Base-by-base conservation (phyloP, 306 rosid genomes). In the Cucurbita ficifolia region DNA sequence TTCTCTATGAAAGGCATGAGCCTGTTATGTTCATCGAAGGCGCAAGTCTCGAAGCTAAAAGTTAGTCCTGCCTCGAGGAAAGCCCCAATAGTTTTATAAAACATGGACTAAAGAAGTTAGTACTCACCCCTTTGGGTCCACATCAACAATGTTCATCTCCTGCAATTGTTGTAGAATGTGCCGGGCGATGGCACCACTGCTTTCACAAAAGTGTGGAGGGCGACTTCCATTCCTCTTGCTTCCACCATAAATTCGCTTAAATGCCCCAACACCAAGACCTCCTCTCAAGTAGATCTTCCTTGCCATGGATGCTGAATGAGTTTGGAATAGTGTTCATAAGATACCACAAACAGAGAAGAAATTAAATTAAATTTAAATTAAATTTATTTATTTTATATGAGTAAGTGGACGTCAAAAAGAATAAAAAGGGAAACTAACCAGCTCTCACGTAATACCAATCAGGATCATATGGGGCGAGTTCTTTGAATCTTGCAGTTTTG, bases 261-360 rank as follows among this genome's bases (percentile, higher is more conserved):
- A 90, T 17, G 93, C 87, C 5, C 96, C 96, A 38, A 88, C 96
- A 57, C 96, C 96, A 22, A 88, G 90, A 22, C 96, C 96, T 1
- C 93, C 93, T 75, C 96, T 81, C 86, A 90, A 75, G 80, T 87
- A 90, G 73, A 87, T 80, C 83, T 90, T 90, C 80, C 96, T 83
- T 45, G 96, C 96, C 86, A 90, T 84, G 22, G 96, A 90, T 50
- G 96, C 96, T 43, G 21, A 46, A 13, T 29, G 22, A 51, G 40
- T 9, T 7, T 35, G 35, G 29, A 6, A 22, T 42, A 3, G 49
- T 14, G 22, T 29, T 33, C n/a, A 33, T 9, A 5, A 8, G 8
- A 60, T 19, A n/a, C 1, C 24, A 61, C 46, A n/a, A n/a, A n/a
- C n/a, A n/a, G n/a, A n/a, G n/a, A n/a, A n/a, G n/a, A n/a, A n/a